Conservation (phyloP, 345 rosid species). For the Gossypium sturtianum region DNA sequence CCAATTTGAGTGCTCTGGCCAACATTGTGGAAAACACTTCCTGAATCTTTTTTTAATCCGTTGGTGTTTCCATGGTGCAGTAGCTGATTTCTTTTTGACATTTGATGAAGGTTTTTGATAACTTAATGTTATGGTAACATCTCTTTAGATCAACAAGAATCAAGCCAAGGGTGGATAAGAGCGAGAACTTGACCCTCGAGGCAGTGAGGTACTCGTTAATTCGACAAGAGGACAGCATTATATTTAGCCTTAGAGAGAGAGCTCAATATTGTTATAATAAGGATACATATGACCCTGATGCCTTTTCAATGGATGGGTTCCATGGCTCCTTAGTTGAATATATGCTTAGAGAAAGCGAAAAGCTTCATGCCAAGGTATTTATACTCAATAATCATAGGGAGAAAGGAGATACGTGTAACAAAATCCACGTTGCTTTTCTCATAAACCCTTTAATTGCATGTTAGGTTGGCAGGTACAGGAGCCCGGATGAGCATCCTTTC, state of each 20-base stretch:
- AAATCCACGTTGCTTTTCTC: background rate
- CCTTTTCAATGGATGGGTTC: conserved; percentile 68
- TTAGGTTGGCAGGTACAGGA: conserved; percentile 61
- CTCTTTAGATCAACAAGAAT: conserved; percentile 37
- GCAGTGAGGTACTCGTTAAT: conserved; percentile 70
- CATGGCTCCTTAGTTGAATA: conserved; percentile 79
- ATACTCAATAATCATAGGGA: conserved; percentile 23
- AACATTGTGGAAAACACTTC: background rate
- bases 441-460: background rate
- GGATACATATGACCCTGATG: conserved; percentile 75
- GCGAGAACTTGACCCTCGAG: conserved; percentile 67
- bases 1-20: background rate
- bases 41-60: background rate
- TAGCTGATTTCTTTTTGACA: background rate
- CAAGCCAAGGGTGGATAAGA: conserved; percentile 61
- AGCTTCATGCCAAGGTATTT: conserved; percentile 73
- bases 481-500: conserved; percentile 78
- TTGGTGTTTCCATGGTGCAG: background rate
- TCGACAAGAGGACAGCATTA: conserved; percentile 90
- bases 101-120: background rate
- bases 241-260: conserved; percentile 74
- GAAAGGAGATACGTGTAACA: background rate
- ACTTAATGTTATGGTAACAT: background rate
- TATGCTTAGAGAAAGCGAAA: conserved; percentile 77
- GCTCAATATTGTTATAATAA: conserved; percentile 79